Evolutionary conservation across 73 alveolate species (phyloP).

Genomic region (Paramecium sonneborni): DNA sequence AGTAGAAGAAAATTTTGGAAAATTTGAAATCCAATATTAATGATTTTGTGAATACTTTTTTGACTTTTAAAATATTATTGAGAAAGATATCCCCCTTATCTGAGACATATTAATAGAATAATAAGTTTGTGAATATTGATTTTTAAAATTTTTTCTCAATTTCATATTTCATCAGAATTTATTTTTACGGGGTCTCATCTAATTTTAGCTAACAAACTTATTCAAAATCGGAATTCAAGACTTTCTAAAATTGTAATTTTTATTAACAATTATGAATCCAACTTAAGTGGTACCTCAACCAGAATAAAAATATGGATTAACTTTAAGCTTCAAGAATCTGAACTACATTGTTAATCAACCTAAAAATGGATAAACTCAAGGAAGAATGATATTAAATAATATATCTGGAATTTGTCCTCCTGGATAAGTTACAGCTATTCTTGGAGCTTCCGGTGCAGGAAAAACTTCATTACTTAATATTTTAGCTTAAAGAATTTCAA

Average conservation of each 20-base stretch:
- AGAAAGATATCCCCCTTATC: background rate
- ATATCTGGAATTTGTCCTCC: constrained; percentile 84
- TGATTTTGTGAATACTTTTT: constrained; percentile 30
- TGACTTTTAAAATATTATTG: constrained; percentile 23
- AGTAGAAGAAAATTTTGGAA: background rate
- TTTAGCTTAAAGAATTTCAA: constrained; percentile 78
- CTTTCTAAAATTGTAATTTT: background rate
- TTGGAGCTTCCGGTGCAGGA: constrained; percentile 97
- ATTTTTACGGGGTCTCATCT: background rate
- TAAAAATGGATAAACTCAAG: background rate
- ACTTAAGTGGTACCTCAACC: background rate
- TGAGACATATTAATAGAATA: background rate
- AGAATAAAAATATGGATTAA: background rate
- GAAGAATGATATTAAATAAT: constrained; percentile 68
- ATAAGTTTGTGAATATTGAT: background rate
- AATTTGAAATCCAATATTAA: background rate
- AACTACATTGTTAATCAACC: background rate
- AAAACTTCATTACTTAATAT: constrained; percentile 89
- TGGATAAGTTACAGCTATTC: constrained; percentile 84
- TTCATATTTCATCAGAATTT: background rate
- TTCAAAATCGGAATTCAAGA: background rate
- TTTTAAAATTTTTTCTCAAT: too few relatives aligned
- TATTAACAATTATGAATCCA: background rate
- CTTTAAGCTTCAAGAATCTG: background rate
- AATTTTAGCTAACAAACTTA: background rate